A percentile compares a stretch with the other conserved stretches of the same genome.
phyloP scores from a whole-genome alignment of 2,329 filamentous ascomycete species.

The Sclerotinia borealis region DNA sequence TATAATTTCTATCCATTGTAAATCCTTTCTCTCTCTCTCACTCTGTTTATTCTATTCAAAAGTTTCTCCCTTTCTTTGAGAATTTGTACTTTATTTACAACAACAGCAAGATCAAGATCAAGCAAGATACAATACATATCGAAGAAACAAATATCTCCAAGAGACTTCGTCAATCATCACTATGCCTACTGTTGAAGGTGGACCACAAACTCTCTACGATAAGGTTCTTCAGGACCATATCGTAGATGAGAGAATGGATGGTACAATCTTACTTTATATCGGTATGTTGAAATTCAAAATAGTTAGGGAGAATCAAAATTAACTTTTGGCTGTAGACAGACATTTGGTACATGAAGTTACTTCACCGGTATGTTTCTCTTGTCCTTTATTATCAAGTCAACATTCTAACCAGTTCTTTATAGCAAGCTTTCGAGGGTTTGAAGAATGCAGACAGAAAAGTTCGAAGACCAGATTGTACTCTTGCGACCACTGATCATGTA shows the following conservation, averaged over 20 bases:
- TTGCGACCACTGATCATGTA: conserved; percentile 85
- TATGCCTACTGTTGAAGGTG: conserved; percentile 15
- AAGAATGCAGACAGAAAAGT: conserved; percentile 84
- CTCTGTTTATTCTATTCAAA: not conserved
- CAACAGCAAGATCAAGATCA: not conserved
- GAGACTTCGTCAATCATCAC: too few species aligned
- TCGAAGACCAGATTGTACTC: conserved; percentile 89
- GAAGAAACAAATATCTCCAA: not conserved
- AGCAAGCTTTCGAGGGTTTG: conserved; percentile 81
- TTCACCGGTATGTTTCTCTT: conserved; percentile 63
- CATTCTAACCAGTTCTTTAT: conserved; percentile 15
- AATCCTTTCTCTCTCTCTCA: not conserved
- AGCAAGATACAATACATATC: not conserved
- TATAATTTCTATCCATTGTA: not conserved
- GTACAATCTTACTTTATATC: conserved; percentile 89
- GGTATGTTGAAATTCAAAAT: conserved; percentile 46
- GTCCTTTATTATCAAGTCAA: not conserved
- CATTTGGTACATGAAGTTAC: conserved; percentile 98
- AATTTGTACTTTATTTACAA: not conserved
- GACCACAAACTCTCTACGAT: conserved; percentile 71
- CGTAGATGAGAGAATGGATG: conserved; percentile 91
- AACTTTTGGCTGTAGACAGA: conserved; percentile 53
- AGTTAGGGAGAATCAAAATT: conserved; percentile 3
- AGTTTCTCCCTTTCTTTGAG: not conserved
- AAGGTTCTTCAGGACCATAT: conserved; percentile 95